Conservation (phyloP, 805 yeast species). For the Millerozyma acaciae region DNA sequence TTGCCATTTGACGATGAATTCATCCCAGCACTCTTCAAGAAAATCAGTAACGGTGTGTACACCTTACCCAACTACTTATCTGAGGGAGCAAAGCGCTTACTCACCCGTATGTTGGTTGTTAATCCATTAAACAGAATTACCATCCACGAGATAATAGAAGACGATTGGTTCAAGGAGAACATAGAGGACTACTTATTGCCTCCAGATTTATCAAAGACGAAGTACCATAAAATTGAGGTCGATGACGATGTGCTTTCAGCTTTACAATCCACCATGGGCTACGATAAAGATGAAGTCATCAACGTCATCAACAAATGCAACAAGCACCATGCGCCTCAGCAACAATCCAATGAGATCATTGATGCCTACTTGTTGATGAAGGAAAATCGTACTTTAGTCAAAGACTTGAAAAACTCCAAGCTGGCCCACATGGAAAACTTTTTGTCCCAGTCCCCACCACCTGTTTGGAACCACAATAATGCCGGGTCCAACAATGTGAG, state of each 20-base stretch:
- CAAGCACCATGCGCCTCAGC: constrained; percentile 23
- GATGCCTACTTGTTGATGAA: constrained; percentile 82
- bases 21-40: constrained; percentile 89
- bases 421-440: constrained; percentile 55
- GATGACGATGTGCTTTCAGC: constrained; percentile 77
- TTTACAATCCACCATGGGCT: constrained; percentile 81
- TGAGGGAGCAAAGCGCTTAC: constrained; percentile 75
- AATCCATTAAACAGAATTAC: constrained; percentile 93
- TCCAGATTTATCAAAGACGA: constrained; percentile 39
- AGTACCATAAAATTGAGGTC: constrained; percentile 42
- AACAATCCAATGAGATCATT: constrained; percentile 62
- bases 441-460: constrained; percentile 60
- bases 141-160: constrained; percentile 86
- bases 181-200: constrained; percentile 78
- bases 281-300: constrained; percentile 75
- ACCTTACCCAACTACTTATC: constrained; percentile 84
- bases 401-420: constrained; percentile 54
- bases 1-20: constrained; percentile 95
- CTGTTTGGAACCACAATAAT: constrained; percentile 33
- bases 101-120: constrained; percentile 89
- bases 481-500: constrained; percentile 7
- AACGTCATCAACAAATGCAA: constrained; percentile 62
- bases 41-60: constrained; percentile 89
- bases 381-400: constrained; percentile 70
- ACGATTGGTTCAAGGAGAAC: constrained; percentile 85